Evolutionary conservation across 345 rosid genomes (phyloP).

Genomic region (Clausena lansium): DNA sequence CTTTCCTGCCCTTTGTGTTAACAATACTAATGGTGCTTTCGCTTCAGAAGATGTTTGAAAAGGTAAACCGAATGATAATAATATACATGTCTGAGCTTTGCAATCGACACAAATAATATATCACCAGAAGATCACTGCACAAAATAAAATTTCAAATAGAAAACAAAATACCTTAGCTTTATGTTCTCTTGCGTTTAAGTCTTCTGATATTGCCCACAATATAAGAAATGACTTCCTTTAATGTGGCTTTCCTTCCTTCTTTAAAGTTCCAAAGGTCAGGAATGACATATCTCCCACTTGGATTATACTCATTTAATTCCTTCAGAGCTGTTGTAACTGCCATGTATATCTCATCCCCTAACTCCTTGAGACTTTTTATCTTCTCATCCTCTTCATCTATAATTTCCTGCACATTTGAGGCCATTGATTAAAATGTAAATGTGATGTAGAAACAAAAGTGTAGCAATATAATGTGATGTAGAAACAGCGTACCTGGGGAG

Average conservation of each 20-base stretch:
- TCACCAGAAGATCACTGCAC: too few species aligned
- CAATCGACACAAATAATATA: not conserved
- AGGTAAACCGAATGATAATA: not conserved
- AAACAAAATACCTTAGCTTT: constrained; percentile 18
- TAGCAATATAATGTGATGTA: not conserved
- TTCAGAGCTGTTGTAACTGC: constrained; percentile 66
- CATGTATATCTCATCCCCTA: constrained; percentile 52
- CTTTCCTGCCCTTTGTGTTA: not conserved
- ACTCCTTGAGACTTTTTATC: constrained; percentile 52
- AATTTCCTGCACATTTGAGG: constrained; percentile 52
- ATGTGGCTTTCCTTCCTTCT: constrained; percentile 66
- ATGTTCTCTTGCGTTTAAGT: constrained; percentile 48
- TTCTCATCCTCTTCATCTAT: constrained; percentile 70
- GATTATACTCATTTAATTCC: constrained; percentile 71
- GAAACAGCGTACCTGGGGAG: constrained; percentile 30
- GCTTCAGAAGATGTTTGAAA: not conserved
- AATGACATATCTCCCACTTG: constrained; percentile 65
- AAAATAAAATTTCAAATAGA: not conserved
- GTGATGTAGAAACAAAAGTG: not conserved
- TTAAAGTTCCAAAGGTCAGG: constrained; percentile 68
- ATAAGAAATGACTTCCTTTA: constrained; percentile 70
- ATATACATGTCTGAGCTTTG: not conserved
- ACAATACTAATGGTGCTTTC: not conserved
- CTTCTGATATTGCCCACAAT: constrained; percentile 35
- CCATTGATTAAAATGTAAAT: not conserved